Evolutionary conservation across 1,284 basidiomycete species (phyloP).

Genomic region (Sanghuangporus baumii): DNA sequence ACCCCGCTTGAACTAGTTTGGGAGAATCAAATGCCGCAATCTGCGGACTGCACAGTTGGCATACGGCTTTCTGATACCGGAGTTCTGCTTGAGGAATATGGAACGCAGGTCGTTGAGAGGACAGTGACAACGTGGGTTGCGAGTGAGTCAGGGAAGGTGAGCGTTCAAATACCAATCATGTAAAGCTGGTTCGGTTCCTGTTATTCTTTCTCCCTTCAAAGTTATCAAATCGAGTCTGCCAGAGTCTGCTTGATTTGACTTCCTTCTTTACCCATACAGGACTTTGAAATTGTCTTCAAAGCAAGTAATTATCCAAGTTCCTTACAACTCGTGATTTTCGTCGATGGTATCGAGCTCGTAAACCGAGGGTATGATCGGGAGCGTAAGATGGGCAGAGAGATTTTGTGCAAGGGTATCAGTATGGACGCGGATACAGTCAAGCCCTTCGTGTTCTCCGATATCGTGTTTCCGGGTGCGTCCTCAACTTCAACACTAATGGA

Average conservation of each 20-base stretch:
- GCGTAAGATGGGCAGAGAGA: constrained; percentile 13
- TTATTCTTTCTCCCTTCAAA: not conserved
- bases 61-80: constrained; percentile 9
- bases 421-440: constrained; percentile 11
- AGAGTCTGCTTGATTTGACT: not conserved
- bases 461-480: constrained; percentile 8
- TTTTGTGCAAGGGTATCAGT: constrained; percentile 10
- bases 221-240: not conserved
- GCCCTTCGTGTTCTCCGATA: constrained; percentile 13
- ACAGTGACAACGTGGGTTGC: constrained; percentile 13
- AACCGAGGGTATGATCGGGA: constrained; percentile 12
- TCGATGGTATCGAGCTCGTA: constrained; percentile 12
- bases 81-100: constrained; percentile 11
- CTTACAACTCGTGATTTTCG: constrained; percentile 10
- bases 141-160: constrained; percentile 14
- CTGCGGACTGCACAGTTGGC: constrained; percentile 8
- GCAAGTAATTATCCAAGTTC: constrained; percentile 8
- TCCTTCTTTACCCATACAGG: not conserved
- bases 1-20: too few relatives aligned
- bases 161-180: not conserved
- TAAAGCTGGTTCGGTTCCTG: not conserved
- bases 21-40: constrained; percentile 5
- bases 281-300: constrained; percentile 9
- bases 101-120: constrained; percentile 7
- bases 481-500: not conserved